phyloP scores from a whole-genome alignment of 2,329 filamentous ascomycete genomes.

The Calonectria hongkongensis region DNA sequence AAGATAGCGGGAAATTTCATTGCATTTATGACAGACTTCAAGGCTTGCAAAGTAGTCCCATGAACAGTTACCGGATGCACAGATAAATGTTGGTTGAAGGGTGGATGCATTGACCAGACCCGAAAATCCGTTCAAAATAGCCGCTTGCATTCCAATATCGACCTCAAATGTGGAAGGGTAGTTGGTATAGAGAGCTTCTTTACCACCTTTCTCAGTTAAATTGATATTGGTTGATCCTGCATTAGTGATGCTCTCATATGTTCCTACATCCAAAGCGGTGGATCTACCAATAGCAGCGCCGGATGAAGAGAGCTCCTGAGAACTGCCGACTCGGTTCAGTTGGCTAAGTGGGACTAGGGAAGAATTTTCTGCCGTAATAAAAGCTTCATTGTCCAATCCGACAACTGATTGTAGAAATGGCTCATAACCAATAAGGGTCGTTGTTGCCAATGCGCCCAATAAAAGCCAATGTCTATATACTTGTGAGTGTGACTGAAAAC shows the following conservation, averaged over 20 bases:
- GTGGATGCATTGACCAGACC: neutral
- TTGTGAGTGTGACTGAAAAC: neutral
- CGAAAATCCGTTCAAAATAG: constrained; percentile 36
- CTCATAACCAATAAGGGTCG: constrained; percentile 34
- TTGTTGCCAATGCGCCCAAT: constrained; percentile 25
- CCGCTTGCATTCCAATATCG: constrained; percentile 30
- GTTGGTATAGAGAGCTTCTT: no score
- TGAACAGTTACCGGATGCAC: constrained; percentile 37
- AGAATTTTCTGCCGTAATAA: neutral
- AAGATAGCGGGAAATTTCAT: neutral
- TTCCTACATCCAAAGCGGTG: neutral
- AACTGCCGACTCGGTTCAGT: neutral
- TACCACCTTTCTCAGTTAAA: neutral
- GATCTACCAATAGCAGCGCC: neutral
- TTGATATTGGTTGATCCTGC: no score
- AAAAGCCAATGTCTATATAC: neutral
- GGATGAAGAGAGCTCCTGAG: neutral
- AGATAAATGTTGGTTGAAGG: constrained; percentile 24
- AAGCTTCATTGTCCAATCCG: neutral
- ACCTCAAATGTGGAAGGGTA: neutral
- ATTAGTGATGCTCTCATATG: neutral
- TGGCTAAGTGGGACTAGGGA: neutral
- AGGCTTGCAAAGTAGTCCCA: constrained; percentile 34
- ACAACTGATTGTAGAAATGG: constrained; percentile 33
- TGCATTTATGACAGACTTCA: neutral